Evolutionary conservation across 164 flowering plant genomes (phyloP), one percentile per base, ranked within the genome.

Genomic region (Chimonanthus salicifolius): DNA sequence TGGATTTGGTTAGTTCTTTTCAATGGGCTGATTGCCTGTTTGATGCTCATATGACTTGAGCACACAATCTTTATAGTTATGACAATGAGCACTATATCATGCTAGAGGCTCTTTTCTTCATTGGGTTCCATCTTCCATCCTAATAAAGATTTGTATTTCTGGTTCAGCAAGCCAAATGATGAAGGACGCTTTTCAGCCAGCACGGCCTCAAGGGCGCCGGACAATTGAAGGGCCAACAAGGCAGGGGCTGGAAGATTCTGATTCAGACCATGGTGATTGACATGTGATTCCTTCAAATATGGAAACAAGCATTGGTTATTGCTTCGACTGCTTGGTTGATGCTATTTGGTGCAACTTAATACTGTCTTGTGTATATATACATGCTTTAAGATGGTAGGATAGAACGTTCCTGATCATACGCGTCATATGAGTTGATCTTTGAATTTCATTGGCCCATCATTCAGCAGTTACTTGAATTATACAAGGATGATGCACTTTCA

Each of bases 161-260:
- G 47, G n/a, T 64, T 44, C 69, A 73, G 75, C 20, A 33, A 48
- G 16, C 49, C 20, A 49, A 15, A 65, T 66, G 69, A 13, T 64
- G 67, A 50, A 13, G 16, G 75, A 45, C 11, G 46, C 65, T 58
- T 33, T 64, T 49, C 47, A 21, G 60, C 75, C 69, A 6, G 70
- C 2, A 18, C 68, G 6, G 4, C 70, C 69, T 2, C 20, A 13
- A 6, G 62, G 62, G 9, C 70, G 48, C 4, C 45, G 47, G 5
- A 11, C 70, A 43, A 49, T 48, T 16, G 69, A 64, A 65, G 47
- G 68, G n/a, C 16, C 47, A 3, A 63, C 47, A 64, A 64, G 44
- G 45, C 48, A 65, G 68, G 6, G 16, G 4, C 21, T 13, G 11
- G 65, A 21, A 18, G n/a, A 16, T n/a, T 65, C 47, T 13, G 68